Evolutionary conservation across 805 yeast species (phyloP), one percentile per base, ranked within the genome.

Genomic region (Brettanomyces custersianus): DNA sequence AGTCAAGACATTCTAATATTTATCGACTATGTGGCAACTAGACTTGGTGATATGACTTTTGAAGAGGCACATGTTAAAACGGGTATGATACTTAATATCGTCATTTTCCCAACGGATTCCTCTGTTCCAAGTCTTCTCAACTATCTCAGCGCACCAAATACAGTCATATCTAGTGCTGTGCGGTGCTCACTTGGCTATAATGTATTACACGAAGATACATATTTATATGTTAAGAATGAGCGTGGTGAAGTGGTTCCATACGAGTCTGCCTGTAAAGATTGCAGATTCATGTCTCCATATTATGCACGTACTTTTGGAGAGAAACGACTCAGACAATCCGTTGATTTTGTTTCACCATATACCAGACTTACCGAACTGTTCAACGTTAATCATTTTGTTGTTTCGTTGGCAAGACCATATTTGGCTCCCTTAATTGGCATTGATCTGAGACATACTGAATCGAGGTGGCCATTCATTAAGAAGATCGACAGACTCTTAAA

Each of bases 141-240:
- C 58, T 87, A 90, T 54, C 77, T 92, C 21, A 86, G 96, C 0
- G 78, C 96, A 0, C 98, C 98, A 1, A 88, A 90, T 55, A 88
- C 87, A 9, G 70, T 88, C 6, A 80, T 90, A 11, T 71, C 92
- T 72, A 82, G 94, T 10, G 98, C 97, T 0, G 81, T 90, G 10
- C 73, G 77, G 46, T 95, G 96, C 17, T 79, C 88, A 4, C 70
- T 81, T 27, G 92, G 92, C 0, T 72, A 80, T 0, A 86, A 83
- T 1, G 82, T 65, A 40, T 62, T 84, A 40, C 73, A 75, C 35
- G 77, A 78, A 39, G 70, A 79, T 13, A 81, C 72, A 72, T 47
- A 73, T 74, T 37, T 75, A 75, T 46, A 77, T 72, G 45, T 66
- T 66, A 40, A 62, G 67, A 29, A 74, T 71, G 43, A 62, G 63